phyloP scores from a whole-genome alignment of 163 green algal species.

The Coccomyxa subellipsoidea region DNA sequence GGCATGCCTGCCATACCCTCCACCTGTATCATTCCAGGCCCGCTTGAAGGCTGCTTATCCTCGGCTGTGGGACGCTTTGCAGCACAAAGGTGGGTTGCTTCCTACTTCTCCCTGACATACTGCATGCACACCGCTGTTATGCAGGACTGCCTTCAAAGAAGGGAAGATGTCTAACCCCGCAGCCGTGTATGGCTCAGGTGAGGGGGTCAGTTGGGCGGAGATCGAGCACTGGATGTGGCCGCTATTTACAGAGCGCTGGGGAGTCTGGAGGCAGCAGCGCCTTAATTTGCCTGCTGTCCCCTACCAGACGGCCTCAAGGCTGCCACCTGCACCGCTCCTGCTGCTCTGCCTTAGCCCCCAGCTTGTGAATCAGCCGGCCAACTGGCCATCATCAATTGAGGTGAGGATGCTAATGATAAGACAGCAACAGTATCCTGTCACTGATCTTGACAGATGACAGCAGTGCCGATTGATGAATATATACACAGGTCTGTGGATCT shows the following conservation, averaged over 20 bases:
- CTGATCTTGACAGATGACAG: no score
- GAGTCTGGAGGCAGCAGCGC: neutral
- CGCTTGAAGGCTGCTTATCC: conserved; percentile 34
- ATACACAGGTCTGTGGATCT: neutral
- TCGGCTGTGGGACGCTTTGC: conserved; percentile 29
- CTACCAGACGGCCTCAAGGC: neutral
- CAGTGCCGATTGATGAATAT: no score
- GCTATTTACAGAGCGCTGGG: conserved; percentile 65
- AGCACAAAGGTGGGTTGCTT: no score
- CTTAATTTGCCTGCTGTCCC: neutral
- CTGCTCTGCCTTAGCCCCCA: neutral
- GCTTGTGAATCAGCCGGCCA: neutral
- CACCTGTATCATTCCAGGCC: conserved; percentile 39
- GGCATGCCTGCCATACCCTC: conserved; percentile 56
- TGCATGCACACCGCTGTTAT: neutral
- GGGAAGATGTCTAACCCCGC: neutral
- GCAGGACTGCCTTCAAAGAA: neutral
- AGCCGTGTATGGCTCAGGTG: neutral
- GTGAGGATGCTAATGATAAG: neutral
- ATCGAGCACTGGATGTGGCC: conserved; percentile 79
- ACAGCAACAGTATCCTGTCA: no score
- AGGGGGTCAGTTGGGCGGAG: conserved; percentile 42
- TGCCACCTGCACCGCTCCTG: neutral
- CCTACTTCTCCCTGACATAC: neutral
- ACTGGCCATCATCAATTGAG: conserved; percentile 35